Base-by-base conservation (phyloP, 176 grass and related monocot genomes). In the Aegilops bicornis region DNA sequence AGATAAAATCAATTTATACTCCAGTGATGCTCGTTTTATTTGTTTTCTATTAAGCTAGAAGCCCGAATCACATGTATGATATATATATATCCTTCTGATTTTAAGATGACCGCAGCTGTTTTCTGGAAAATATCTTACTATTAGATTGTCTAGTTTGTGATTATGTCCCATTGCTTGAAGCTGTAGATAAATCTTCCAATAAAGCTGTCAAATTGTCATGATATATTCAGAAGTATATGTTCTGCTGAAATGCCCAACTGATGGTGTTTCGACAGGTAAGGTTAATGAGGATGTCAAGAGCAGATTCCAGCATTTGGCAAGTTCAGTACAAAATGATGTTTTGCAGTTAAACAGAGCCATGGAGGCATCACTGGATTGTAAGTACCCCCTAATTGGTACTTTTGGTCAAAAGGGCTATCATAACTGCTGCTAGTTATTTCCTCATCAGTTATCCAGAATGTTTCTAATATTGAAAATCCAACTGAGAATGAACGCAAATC, bases 331-430 rank as follows among this genome's bases (percentile, higher is more conserved):
- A 85, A 81, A 79, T 81, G 97, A 99, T 78, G 72, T 83, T 59
- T 87, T 99, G 89, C 94, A 99, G 80, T 79, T 90, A 94, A 52
- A 52, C 48, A 17, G 92, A 96, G 82, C 89, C 47, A 50, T 50
- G 82, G 97, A 99, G 81, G 82, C 95, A n/a, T 91, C 92, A 81
- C 73, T 94, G 77, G 97, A 99, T 64, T 86, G 47, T 99, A 91
- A 94, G 84, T 69, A 14, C 40, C 27, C 64, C 25, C 39, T 83
- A 47, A 47, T n/a, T 81, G 2, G 37, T 50, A 48, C 45, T 30
- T 87, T 6, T 36, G 24, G 17, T 39, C 22, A 80, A 72, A 82
- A 39, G 36, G 82, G 48, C 5, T 79, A 88, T 96, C 77, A 96
- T 96, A 50, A 47, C n/a, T 24, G 15, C 77, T 63, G 42, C n/a